Base-by-base conservation (phyloP, 768 basidiomycete species). In the Lepiota subincarnata region DNA sequence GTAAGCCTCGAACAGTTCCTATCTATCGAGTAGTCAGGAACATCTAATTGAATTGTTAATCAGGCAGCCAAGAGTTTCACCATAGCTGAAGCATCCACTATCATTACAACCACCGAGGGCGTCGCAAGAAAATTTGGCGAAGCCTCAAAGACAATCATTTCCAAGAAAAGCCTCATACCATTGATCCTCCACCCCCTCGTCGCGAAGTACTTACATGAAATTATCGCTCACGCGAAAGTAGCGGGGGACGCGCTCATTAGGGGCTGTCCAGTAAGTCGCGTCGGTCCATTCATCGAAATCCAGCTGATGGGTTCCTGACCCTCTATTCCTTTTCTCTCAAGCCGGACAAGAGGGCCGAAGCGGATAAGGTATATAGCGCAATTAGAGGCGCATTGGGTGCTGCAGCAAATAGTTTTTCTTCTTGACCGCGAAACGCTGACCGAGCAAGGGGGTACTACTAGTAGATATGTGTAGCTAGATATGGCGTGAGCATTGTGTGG, bases 331-430 rank as follows among this genome's bases (percentile, higher is more conserved):
- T 31, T 31, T 8, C 2, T 31, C 13, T 16, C n/a, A 50, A 45
- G 43, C 31, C 42, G 11, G 52, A 46, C 35, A 53, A 46, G 36
- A 53, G 38, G 36, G 43, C 36, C 13, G 52, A 53, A 36, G 52
- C 44, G 4, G 19, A 6, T 4, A 38, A 31, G 24, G 44, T 53
- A 5, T 46, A 46, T 46, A 24, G 22, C 12, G 22, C 16, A n/a
- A 53, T 53, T 18, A 14, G 20, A 14, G 10, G 8, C 12, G 31
- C 51, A 12, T 26, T 53, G 1, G 18, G 8, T 12, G 26, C 20
- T 10, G 36, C 24, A n/a, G 36, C n/a, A 28, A 28, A 39, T 22
- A 22, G 18, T 8, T 46, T 28, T 22, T 37, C 35, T 24, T 44
- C 36, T 26, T 39, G 40, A 22, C 12, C 28, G 48, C 39, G 26